phyloP scores from a whole-genome alignment of 257 asterid genomes.

The Forsythia viridissima region DNA sequence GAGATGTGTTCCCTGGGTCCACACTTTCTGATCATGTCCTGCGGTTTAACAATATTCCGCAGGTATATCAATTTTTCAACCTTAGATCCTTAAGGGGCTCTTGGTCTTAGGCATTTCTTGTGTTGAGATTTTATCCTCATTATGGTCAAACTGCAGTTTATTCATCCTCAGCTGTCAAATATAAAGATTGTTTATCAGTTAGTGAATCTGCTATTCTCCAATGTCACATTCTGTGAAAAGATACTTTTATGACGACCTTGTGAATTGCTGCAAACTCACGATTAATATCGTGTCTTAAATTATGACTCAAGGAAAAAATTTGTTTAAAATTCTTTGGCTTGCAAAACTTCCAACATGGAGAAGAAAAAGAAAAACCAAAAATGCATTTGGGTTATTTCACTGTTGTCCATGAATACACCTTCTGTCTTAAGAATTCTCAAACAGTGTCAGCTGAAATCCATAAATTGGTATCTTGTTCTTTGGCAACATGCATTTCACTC shows the following conservation, averaged over 20 bases:
- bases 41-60: slow-evolving; percentile 97
- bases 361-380: neutral
- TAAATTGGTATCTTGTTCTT: slow-evolving; percentile 5
- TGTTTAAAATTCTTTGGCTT: neutral
- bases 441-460: neutral
- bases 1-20: slow-evolving; percentile 99
- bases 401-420: neutral
- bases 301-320: too few relatives aligned
- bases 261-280: neutral
- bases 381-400: neutral
- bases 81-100: slow-evolving; percentile 4
- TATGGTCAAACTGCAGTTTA: neutral
- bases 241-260: neutral
- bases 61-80: slow-evolving; percentile 43
- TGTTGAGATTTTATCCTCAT: neutral
- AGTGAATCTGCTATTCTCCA: neutral
- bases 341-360: neutral
- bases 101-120: slow-evolving; percentile 14
- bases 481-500: slow-evolving; percentile 18
- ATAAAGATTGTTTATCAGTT: neutral
- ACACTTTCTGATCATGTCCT: slow-evolving; percentile 98
- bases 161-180: neutral
- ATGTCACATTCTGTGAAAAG: neutral
- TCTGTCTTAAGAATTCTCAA: neutral
- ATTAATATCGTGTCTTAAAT: neutral